Percentiles rank a stretch among this genome's conserved stretches.
These are phyloP conservation scores for Tripterygium wilfordii DNA, from an alignment of 177 flowering plant genomes.

Conservation along the genomic window DNA sequence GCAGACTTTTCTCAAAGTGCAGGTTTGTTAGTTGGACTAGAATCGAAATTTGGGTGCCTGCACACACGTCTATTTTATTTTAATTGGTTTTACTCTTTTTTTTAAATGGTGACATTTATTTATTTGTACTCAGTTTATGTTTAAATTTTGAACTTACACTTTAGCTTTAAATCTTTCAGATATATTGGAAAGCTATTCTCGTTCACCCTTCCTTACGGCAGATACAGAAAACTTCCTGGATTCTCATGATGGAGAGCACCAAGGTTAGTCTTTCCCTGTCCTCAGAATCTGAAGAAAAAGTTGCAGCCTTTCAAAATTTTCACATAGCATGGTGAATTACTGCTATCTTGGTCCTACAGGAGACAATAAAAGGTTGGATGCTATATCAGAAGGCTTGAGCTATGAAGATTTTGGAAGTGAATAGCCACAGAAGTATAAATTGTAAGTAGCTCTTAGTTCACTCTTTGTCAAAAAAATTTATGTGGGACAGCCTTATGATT, in stretches of 20 bases:
- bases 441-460: conserved; percentile 4
- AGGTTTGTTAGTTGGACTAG: conserved; percentile 24
- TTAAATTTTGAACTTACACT: neutral
- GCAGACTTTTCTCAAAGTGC: conserved; percentile 66
- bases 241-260: conserved; percentile 49
- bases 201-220: conserved; percentile 61
- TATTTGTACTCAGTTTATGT: neutral
- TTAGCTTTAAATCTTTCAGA: conserved; percentile 46
- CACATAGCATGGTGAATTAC: conserved; percentile 7
- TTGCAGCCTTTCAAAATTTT: neutral
- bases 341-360: conserved; percentile 21
- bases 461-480: neutral
- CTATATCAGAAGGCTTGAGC: conserved; percentile 63
- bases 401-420: conserved; percentile 65
- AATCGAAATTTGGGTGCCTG: too few species aligned
- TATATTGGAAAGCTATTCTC: conserved; percentile 64
- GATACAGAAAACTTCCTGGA: conserved; percentile 56
- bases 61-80: too few species aligned
- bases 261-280: conserved; percentile 33
- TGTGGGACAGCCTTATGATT: too few species aligned
- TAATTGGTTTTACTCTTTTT: neutral
- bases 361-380: conserved; percentile 45
- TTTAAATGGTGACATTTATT: neutral
- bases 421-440: conserved; percentile 14
- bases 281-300: neutral